Evolutionary conservation across 345 rosid species (phyloP), one percentile per base, ranked within the genome.

Genomic region (Rubroshorea leprosula): DNA sequence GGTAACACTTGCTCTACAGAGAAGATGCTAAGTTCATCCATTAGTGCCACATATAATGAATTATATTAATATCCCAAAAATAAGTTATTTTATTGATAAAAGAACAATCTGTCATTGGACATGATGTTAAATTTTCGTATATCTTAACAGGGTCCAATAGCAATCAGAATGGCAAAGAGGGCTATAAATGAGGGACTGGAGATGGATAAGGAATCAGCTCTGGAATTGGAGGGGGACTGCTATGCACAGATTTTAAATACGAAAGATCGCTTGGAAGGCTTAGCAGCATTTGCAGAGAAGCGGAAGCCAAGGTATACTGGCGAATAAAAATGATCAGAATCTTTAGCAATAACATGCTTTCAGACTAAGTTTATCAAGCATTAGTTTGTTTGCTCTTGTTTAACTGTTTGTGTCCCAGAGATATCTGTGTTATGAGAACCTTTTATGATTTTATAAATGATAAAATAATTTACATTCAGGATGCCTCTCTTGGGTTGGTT

Each of bases 231-330:
- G 74, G 89, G 84, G 67, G 81, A 77, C 63, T 86, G 95, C 76
- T 84, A 92, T 57, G 68, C 75, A 65, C 74, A 65, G 61, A 27
- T 72, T 56, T 61, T 92, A 54, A 56, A 81, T 74, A 83, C 95
- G 2, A 58, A 80, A 35, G 96, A 92, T 73, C 89, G 96, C 20
- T 75, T 86, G 69, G 95, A 89, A 76, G 95, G 96, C 44, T 74
- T 92, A 76, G 87, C 82, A 35, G 90, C 98, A 68, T 91, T 88
- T 70, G 89, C 89, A 3, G 90, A 91, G 78, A 92, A 78, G 69
- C 80, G 95, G 62, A 86, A 86, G 74, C 95, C 96, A 45, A 58
- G 55, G 45, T 92, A 86, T 58, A 69, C 14, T 18, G 93, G 97
- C 18, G 62, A 78, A 58, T 80, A 71, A 68, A 55, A 27, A 19